Percentiles rank a stretch among this genome's conserved stretches.
Evolutionary conservation across 352 stramenopile species (phyloP).

Genomic region (Peronospora belbahrii): DNA sequence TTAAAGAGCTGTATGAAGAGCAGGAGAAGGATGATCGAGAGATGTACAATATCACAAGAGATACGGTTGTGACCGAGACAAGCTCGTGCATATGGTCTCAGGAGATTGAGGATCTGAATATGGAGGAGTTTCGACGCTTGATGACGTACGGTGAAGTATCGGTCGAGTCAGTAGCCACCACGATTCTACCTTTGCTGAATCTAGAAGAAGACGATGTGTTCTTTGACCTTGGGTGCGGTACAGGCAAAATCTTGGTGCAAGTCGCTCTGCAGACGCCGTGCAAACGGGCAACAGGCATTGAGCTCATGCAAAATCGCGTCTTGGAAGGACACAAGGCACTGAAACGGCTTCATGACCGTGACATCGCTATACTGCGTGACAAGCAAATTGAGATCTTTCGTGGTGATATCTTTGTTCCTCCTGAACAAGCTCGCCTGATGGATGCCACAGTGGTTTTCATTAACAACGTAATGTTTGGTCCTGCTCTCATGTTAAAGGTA

Average conservation of each 20-base stretch:
- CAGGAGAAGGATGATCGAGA: constrained; percentile 70
- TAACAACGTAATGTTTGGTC: constrained; percentile 82
- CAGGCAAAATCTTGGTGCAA: constrained; percentile 75
- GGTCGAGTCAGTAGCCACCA: constrained; percentile 50
- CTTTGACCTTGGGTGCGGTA: constrained; percentile 77
- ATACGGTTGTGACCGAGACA: constrained; percentile 60
- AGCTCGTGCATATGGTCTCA: constrained; percentile 47
- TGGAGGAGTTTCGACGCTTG: constrained; percentile 58
- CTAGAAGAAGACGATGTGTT: constrained; percentile 66
- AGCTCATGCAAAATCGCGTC: constrained; percentile 83
- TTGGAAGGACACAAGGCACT: constrained; percentile 48
- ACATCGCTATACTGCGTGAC: constrained; percentile 30
- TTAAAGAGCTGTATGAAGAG: constrained; percentile 55
- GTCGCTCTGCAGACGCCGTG: constrained; percentile 63
- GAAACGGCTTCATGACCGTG: constrained; percentile 33
- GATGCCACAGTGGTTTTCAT: constrained; percentile 82
- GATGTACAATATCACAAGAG: constrained; percentile 63
- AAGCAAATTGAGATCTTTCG: constrained; percentile 64
- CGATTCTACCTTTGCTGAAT: constrained; percentile 58
- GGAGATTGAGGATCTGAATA: constrained; percentile 59
- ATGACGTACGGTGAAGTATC: constrained; percentile 82
- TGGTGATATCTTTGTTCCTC: constrained; percentile 65
- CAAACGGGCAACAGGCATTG: constrained; percentile 58
- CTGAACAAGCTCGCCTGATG: constrained; percentile 40
- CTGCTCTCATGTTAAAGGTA: constrained; percentile 67